These are phyloP conservation scores for Salix caprea DNA, from an alignment of 345 rosid genomes.

Conservation along the genomic window DNA sequence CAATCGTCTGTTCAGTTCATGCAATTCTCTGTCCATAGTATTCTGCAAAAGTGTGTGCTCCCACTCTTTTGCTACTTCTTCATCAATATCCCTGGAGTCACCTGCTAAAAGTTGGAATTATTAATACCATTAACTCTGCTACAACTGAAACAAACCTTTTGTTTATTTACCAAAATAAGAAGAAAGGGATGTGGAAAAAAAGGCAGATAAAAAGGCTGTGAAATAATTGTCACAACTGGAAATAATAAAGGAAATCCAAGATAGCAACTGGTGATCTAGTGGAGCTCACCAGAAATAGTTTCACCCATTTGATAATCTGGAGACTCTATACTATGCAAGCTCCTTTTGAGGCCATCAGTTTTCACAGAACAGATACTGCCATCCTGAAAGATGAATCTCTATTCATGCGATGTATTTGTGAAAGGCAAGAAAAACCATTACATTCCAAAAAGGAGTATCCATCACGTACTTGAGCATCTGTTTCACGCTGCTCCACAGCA, in stretches of 20 bases:
- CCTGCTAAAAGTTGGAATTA: conserved; percentile 34
- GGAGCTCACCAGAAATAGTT: conserved; percentile 52
- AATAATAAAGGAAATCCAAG: neutral
- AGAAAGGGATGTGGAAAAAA: neutral
- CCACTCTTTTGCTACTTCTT: conserved; percentile 87
- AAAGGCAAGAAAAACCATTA: neutral
- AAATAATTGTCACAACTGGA: neutral
- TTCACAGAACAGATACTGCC: conserved; percentile 56
- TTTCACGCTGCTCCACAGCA: conserved; percentile 53
- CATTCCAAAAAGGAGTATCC: conserved; percentile 1
- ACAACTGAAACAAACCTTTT: neutral
- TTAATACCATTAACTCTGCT: neutral
- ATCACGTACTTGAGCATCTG: conserved; percentile 67
- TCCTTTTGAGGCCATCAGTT: conserved; percentile 84
- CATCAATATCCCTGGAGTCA: conserved; percentile 75
- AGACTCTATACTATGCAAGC: conserved; percentile 73
- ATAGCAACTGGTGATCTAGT: neutral
- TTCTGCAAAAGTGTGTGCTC: conserved; percentile 91
- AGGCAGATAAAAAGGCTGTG: neutral
- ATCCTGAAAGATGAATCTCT: conserved; percentile 46
- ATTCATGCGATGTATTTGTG: conserved; percentile 2
- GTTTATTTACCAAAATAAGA: neutral
- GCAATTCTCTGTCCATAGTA: conserved; percentile 89
- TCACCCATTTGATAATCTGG: conserved; percentile 78
- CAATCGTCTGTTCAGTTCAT: conserved; percentile 75